Conservation (phyloP, 1,139 yeast species). For the Yamadazyma friedrichii region DNA sequence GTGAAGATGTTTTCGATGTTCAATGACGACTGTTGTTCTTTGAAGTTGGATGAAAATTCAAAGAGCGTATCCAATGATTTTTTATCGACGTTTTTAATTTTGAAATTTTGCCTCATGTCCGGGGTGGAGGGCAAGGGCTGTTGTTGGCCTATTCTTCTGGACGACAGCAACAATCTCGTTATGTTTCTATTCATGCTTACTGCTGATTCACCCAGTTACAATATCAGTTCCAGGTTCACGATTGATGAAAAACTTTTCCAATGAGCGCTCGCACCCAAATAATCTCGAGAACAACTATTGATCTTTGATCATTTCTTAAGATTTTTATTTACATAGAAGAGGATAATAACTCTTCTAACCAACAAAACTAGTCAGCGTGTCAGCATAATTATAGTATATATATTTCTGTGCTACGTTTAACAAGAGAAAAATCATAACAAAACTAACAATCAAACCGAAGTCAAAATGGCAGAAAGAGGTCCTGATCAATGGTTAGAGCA, state of each 20-base stretch:
- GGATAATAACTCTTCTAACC: background rate
- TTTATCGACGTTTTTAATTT: constrained; percentile 8
- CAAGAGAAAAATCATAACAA: no score
- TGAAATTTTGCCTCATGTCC: constrained; percentile 31
- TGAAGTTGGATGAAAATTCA: constrained; percentile 2
- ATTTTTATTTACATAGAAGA: no score
- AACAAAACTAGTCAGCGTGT: no score
- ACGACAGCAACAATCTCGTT: background rate
- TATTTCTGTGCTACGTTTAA: no score
- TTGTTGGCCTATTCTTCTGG: background rate
- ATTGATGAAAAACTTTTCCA: background rate
- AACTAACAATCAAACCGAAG: no score
- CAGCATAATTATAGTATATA: no score
- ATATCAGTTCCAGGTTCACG: no score
- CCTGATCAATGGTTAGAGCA: constrained; percentile 98
- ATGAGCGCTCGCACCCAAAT: no score
- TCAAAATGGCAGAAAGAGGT: constrained; percentile 70
- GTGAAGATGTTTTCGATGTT: constrained; percentile 27
- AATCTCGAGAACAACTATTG: no score
- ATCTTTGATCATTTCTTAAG: no score
- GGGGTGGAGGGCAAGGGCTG: constrained; percentile 26
- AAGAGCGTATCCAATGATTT: constrained; percentile 3
- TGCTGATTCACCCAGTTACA: no score
- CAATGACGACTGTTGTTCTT: constrained; percentile 21
- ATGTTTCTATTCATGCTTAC: no score